These are phyloP conservation scores for Phtheirospermum japonicum DNA, from an alignment of 257 asterid genomes.

Conservation along the genomic window DNA sequence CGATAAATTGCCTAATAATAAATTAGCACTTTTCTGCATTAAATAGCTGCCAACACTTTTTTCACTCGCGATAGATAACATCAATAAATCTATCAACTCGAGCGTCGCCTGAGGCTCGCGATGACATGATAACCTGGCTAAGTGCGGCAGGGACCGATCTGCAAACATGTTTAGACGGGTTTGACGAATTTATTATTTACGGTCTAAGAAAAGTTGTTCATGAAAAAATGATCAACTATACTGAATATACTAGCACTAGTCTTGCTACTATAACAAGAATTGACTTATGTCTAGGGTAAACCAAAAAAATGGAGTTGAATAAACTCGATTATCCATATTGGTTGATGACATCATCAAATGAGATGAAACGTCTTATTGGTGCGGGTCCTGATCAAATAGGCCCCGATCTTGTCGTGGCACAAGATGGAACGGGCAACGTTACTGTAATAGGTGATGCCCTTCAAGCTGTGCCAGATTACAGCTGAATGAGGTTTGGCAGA, in stretches of 20 bases:
- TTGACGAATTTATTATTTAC: not conserved
- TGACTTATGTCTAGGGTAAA: not conserved
- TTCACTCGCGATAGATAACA: not conserved
- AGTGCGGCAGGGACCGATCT: not conserved
- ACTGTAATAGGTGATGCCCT: constrained; percentile 20
- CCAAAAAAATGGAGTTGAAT: not conserved
- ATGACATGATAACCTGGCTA: not conserved
- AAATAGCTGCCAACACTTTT: not conserved
- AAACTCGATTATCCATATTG: not conserved
- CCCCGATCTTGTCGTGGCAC: constrained; percentile 31
- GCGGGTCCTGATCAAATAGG: not conserved
- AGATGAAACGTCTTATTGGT: not conserved
- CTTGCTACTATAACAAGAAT: not conserved
- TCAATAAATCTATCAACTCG: not conserved
- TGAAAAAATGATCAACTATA: not conserved
- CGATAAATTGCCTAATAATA: not conserved
- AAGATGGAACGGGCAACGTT: constrained; percentile 31
- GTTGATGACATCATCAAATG: not conserved
- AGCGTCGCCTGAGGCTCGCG: not conserved
- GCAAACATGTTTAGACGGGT: not conserved
- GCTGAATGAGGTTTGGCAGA: constrained; percentile 16
- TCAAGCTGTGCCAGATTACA: not conserved
- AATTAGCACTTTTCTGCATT: not conserved
- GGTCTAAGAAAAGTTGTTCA: not conserved
- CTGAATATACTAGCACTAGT: not conserved